phyloP scores from a whole-genome alignment of 768 basidiomycete species.

The Leccinellum rugosiceps region DNA sequence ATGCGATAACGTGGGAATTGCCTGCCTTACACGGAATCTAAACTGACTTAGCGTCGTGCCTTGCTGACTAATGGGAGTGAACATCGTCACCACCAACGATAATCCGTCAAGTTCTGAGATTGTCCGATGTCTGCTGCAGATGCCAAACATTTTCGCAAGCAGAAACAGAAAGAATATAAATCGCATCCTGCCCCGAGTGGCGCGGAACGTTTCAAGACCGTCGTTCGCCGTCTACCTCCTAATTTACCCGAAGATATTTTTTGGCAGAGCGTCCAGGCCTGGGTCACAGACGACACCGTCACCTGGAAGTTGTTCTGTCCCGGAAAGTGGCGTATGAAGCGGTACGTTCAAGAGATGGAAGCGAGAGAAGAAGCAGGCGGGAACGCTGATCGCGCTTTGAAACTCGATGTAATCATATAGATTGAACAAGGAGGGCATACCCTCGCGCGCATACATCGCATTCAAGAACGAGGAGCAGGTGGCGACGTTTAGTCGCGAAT shows the following conservation, averaged over 20 bases:
- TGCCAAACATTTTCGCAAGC: conserved; percentile 20
- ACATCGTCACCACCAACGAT: too few relatives aligned
- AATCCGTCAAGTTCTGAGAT: not conserved
- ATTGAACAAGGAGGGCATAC: conserved; percentile 77
- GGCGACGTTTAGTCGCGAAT: conserved; percentile 73
- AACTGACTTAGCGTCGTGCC: not conserved
- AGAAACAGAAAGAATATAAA: conserved; percentile 32
- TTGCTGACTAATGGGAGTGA: too few relatives aligned
- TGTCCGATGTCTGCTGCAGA: conserved; percentile 17
- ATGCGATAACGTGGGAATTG: conserved; percentile 5
- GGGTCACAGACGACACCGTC: conserved; percentile 75
- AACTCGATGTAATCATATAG: conserved; percentile 34
- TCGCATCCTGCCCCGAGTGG: conserved; percentile 28
- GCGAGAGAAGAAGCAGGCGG: not conserved
- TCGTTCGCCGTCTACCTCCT: conserved; percentile 85
- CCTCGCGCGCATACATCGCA: conserved; percentile 88
- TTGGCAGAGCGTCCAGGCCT: conserved; percentile 85
- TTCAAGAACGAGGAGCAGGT: conserved; percentile 78
- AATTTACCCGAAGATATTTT: conserved; percentile 91
- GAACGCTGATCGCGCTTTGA: not conserved
- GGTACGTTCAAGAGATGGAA: conserved; percentile 39
- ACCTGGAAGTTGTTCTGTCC: conserved; percentile 64
- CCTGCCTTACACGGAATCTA: not conserved
- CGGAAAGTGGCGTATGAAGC: conserved; percentile 63
- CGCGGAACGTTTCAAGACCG: conserved; percentile 73